A percentile compares a stretch with the other conserved stretches of the same genome.
These are phyloP conservation scores for Quercus tomentella DNA, from an alignment of 331 rosid species.

Conservation along the genomic window DNA sequence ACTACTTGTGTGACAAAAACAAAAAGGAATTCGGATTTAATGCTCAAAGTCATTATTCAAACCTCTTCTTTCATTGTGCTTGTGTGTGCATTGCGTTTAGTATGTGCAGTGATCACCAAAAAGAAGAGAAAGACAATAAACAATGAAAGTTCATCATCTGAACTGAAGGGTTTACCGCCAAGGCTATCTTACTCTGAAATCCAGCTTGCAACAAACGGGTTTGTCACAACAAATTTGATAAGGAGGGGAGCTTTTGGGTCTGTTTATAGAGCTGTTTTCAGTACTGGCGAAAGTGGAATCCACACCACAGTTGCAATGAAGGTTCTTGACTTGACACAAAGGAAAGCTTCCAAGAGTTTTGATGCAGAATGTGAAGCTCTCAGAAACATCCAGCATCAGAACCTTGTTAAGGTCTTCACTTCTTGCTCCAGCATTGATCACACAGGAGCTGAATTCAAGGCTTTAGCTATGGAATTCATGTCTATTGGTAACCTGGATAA, in stretches of 20 bases:
- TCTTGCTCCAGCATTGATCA: no score
- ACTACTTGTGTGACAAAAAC: background rate
- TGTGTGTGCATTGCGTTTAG: background rate
- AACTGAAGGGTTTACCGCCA: constrained; percentile 12
- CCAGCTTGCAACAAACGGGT: no score
- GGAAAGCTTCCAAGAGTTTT: constrained; percentile 10
- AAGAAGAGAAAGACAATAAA: constrained; percentile 10
- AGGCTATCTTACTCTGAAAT: background rate
- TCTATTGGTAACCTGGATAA: no score
- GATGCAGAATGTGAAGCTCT: constrained; percentile 13
- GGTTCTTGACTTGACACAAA: constrained; percentile 8
- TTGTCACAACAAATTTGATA: no score
- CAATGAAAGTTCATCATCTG: background rate
- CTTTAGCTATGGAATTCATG: no score
- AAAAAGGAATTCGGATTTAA: background rate
- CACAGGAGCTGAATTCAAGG: no score
- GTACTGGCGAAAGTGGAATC: constrained; percentile 2
- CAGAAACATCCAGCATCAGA: constrained; percentile 3
- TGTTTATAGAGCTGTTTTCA: no score
- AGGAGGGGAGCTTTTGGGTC: no score
- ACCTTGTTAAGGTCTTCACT: constrained; percentile 12
- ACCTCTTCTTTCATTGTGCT: constrained; percentile 9
- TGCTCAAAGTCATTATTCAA: constrained; percentile 12
- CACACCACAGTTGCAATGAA: constrained; percentile 9
- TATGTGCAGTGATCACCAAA: constrained; percentile 1